These are phyloP conservation scores for Mortierella sp. DNA, from an alignment of 371 early-diverging fungal species.

Conservation along the genomic window DNA sequence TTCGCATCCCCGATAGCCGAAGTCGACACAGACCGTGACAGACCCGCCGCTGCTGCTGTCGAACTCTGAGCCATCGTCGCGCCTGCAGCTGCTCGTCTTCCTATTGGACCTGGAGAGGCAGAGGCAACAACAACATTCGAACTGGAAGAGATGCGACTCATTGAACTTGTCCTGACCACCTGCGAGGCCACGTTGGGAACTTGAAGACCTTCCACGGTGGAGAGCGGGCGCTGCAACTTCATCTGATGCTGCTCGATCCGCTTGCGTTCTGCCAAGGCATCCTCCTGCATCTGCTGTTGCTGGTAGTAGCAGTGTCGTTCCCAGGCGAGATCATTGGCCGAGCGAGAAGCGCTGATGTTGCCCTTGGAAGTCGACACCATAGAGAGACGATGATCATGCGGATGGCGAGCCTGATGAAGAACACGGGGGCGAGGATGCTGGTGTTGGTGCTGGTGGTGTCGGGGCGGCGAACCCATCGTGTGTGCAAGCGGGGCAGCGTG, in stretches of 20 bases:
- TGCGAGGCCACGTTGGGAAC: not conserved
- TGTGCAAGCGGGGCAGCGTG: not conserved
- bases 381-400: not conserved
- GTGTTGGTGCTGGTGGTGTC: not conserved
- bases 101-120: slow-evolving; percentile 18
- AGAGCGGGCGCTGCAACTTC: slow-evolving; percentile 1
- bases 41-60: not conserved
- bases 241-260: slow-evolving; percentile 16
- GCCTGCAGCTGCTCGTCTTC: not conserved
- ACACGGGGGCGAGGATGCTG: not conserved
- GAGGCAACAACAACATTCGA: not conserved
- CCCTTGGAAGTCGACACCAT: not conserved
- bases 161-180: slow-evolving; percentile 21
- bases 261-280: slow-evolving; percentile 18
- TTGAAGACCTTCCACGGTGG: not conserved
- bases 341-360: slow-evolving; percentile 17
- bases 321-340: slow-evolving; percentile 42
- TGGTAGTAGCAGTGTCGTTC: slow-evolving; percentile 52
- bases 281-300: slow-evolving; percentile 38
- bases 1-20: not conserved
- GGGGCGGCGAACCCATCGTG: not conserved
- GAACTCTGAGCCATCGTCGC: not conserved
- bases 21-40: slow-evolving; percentile 1
- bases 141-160: slow-evolving; percentile 26
- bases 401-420: not conserved